phyloP scores from a whole-genome alignment of 2,329 filamentous ascomycete species.

The Kalmusia sp. region DNA sequence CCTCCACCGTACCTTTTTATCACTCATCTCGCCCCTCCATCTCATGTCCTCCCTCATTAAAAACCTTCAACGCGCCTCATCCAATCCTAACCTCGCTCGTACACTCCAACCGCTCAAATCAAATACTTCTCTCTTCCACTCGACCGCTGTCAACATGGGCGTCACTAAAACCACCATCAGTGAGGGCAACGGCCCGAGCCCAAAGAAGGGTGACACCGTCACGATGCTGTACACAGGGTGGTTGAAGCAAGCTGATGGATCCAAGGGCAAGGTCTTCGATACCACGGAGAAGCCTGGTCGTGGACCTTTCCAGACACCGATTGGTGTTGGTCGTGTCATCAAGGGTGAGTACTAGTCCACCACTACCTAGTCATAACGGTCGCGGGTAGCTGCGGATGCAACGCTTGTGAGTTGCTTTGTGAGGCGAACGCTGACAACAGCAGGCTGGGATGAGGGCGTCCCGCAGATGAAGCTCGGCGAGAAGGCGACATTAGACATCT shows the following conservation, averaged over 20 bases:
- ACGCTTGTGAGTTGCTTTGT: no score
- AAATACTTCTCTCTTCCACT: constrained; percentile 14
- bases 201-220: constrained; percentile 35
- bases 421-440: not conserved
- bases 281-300: constrained; percentile 71
- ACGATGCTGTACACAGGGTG: constrained; percentile 44
- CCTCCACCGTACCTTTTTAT: constrained; percentile 2
- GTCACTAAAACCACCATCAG: constrained; percentile 36
- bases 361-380: no score
- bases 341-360: constrained; percentile 77
- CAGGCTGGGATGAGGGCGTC: constrained; percentile 66
- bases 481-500: constrained; percentile 84
- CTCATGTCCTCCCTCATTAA: constrained; percentile 8
- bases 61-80: constrained; percentile 1
- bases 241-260: constrained; percentile 30
- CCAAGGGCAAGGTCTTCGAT: constrained; percentile 68
- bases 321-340: constrained; percentile 86
- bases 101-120: not conserved
- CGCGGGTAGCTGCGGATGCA: not conserved
- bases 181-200: constrained; percentile 37
- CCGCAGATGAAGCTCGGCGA: constrained; percentile 86
- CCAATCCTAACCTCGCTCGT: not conserved
- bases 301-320: constrained; percentile 75
- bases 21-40: not conserved
- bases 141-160: constrained; percentile 33